Conservation (phyloP, 2,329 filamentous ascomycete genomes). For the Rutstroemia sydowiana region DNA sequence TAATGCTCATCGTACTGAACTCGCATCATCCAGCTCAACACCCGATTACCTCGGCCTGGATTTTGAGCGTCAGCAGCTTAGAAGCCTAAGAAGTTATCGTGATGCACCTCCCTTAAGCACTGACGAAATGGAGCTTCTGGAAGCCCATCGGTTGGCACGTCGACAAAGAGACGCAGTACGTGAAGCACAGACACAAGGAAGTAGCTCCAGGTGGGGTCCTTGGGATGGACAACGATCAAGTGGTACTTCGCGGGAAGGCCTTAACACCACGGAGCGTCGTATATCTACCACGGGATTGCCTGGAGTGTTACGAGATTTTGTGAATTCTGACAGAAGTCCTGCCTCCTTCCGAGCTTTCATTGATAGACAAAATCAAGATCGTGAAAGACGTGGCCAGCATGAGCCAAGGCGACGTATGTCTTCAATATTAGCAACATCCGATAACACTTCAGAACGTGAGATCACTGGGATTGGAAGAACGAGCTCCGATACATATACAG, state of each 20-base stretch:
- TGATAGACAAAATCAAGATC: slow-evolving; percentile 30
- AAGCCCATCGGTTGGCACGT: slow-evolving; percentile 48
- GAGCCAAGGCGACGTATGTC: slow-evolving; percentile 23
- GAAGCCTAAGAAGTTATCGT: slow-evolving; percentile 21
- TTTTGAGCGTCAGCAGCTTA: slow-evolving; percentile 24
- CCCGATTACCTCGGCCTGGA: slow-evolving; percentile 27
- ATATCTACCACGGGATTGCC: slow-evolving; percentile 22
- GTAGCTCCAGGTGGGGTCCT: slow-evolving; percentile 13
- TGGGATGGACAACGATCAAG: slow-evolving; percentile 15
- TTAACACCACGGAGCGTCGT: slow-evolving; percentile 15
- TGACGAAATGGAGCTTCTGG: slow-evolving; percentile 49
- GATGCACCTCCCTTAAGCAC: slow-evolving; percentile 40
- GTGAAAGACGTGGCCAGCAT: slow-evolving; percentile 22
- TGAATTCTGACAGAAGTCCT: slow-evolving; percentile 25
- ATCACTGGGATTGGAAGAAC: slow-evolving; percentile 9
- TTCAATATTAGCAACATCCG: slow-evolving; percentile 22
- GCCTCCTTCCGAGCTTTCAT: slow-evolving; percentile 29
- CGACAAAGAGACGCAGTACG: slow-evolving; percentile 32
- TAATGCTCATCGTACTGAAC: too few relatives aligned
- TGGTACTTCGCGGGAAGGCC: slow-evolving; percentile 6
- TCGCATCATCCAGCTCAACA: too few relatives aligned
- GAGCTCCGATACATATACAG: slow-evolving; percentile 22
- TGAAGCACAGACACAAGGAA: slow-evolving; percentile 18
- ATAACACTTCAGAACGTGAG: slow-evolving; percentile 18
- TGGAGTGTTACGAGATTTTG: slow-evolving; percentile 26